phyloP scores from a whole-genome alignment of 768 basidiomycete species.

The Cytidiella melzeri region DNA sequence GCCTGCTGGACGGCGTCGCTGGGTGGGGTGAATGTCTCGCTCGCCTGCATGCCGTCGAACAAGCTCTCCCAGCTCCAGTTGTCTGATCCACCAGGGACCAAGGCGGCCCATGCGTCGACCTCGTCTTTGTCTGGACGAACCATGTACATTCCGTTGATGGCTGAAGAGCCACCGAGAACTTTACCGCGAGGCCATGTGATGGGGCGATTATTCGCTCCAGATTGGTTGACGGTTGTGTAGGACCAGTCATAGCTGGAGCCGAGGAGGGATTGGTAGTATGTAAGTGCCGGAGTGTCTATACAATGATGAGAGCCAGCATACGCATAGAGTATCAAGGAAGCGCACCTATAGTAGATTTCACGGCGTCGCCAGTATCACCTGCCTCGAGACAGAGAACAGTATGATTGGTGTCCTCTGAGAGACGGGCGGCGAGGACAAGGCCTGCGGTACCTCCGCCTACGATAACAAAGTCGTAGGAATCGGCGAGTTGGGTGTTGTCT shows the following conservation, averaged over 20 bases:
- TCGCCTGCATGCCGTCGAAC: slow-evolving; percentile 39
- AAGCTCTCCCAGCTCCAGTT: slow-evolving; percentile 44
- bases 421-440: slow-evolving; percentile 38
- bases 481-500: slow-evolving; percentile 28
- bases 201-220: slow-evolving; percentile 34
- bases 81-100: slow-evolving; percentile 34
- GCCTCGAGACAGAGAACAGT: slow-evolving; percentile 43
- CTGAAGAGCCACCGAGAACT: slow-evolving; percentile 62
- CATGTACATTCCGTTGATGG: slow-evolving; percentile 66
- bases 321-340: slow-evolving; percentile 3
- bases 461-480: slow-evolving; percentile 50
- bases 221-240: slow-evolving; percentile 44
- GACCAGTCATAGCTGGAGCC: slow-evolving; percentile 48
- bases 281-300: slow-evolving; percentile 44
- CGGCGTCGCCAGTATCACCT: slow-evolving; percentile 38
- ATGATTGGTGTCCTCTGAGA: slow-evolving; percentile 38
- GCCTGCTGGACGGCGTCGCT: slow-evolving; percentile 29
- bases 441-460: slow-evolving; percentile 44
- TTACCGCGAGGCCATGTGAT: slow-evolving; percentile 59
- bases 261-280: slow-evolving; percentile 47
- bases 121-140: slow-evolving; percentile 47
- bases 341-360: slow-evolving; percentile 29
- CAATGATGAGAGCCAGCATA: not conserved
- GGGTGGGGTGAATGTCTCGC: slow-evolving; percentile 55
- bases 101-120: slow-evolving; percentile 38